Percentiles rank a stretch among this genome's conserved stretches.
phyloP scores from a whole-genome alignment of 371 early-diverging fungal species.

The Capillidium rhysosporum region DNA sequence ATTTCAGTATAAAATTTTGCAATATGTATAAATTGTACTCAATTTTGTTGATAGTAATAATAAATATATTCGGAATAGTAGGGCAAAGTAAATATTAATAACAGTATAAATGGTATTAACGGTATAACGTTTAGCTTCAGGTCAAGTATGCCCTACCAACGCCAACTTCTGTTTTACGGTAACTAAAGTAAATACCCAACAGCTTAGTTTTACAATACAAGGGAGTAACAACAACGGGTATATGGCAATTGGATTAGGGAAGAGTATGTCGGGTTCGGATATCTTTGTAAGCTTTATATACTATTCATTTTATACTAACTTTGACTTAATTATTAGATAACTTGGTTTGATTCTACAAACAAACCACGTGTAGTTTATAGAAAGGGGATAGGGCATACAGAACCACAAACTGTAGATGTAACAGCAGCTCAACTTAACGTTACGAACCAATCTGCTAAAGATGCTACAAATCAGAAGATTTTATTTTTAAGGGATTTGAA shows the following conservation, averaged over 20 bases:
- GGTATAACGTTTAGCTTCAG: too few relatives aligned
- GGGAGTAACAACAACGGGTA: neutral
- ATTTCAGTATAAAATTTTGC: too few relatives aligned
- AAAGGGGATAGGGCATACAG: neutral
- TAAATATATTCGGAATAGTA: too few relatives aligned
- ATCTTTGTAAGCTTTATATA: neutral
- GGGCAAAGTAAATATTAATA: too few relatives aligned
- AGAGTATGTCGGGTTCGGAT: neutral
- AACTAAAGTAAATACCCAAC: neutral
- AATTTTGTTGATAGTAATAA: too few relatives aligned
- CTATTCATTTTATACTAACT: neutral
- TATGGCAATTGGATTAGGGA: constrained; percentile 1
- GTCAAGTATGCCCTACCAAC: neutral
- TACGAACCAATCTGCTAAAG: neutral
- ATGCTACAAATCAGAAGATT: neutral
- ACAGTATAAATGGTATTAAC: too few relatives aligned
- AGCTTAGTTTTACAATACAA: neutral
- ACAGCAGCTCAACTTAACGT: neutral
- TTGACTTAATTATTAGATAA: neutral
- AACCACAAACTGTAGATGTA: neutral
- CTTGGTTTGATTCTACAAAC: neutral
- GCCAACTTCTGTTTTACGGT: neutral
- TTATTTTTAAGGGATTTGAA: neutral
- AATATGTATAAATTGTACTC: too few relatives aligned
- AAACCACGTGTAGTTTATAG: neutral